A percentile compares a stretch with the other conserved stretches of the same genome.
Conservation (phyloP, 225 moss, liverwort and hornwort genomes). For the Physcomitrellopsis africana region DNA sequence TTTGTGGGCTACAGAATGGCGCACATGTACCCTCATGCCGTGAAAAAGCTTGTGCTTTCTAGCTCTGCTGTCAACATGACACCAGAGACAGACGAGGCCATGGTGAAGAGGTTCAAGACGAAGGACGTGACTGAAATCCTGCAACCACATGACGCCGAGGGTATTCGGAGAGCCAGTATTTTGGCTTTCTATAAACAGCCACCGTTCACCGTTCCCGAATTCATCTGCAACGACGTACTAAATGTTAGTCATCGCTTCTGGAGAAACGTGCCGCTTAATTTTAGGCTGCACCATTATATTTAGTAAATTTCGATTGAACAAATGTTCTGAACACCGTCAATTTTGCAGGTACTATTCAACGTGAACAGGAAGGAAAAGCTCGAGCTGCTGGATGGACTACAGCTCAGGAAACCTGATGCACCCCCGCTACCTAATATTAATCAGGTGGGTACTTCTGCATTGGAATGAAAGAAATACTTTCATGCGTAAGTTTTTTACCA, state of each 20-base stretch:
- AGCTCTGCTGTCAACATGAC: conserved; percentile 90
- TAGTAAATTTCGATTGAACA: not conserved
- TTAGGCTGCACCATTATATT: too few relatives aligned
- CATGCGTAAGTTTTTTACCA: too few relatives aligned
- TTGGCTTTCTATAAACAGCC: conserved; percentile 65
- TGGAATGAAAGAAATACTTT: not conserved
- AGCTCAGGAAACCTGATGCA: conserved; percentile 63
- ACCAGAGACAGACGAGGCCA: conserved; percentile 54
- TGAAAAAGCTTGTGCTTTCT: conserved; percentile 75
- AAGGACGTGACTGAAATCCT: conserved; percentile 69
- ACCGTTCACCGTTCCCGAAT: conserved; percentile 61
- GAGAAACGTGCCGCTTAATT: not conserved
- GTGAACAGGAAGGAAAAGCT: conserved; percentile 68
- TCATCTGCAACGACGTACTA: conserved; percentile 64
- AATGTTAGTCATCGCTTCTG: conserved; percentile 36
- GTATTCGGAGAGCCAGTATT: conserved; percentile 45
- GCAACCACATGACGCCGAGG: conserved; percentile 61
- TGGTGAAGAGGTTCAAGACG: conserved; percentile 53
- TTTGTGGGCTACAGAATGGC: conserved; percentile 86
- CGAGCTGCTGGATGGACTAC: conserved; percentile 67
- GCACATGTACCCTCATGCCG: conserved; percentile 66
- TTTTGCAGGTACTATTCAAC: conserved; percentile 54
- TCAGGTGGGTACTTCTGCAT: conserved; percentile 48
- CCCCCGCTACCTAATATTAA: conserved; percentile 66
- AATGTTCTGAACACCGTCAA: not conserved